Evolutionary conservation across 164 flowering plant species (phyloP).

Genomic region (Vitis rotundifolia): DNA sequence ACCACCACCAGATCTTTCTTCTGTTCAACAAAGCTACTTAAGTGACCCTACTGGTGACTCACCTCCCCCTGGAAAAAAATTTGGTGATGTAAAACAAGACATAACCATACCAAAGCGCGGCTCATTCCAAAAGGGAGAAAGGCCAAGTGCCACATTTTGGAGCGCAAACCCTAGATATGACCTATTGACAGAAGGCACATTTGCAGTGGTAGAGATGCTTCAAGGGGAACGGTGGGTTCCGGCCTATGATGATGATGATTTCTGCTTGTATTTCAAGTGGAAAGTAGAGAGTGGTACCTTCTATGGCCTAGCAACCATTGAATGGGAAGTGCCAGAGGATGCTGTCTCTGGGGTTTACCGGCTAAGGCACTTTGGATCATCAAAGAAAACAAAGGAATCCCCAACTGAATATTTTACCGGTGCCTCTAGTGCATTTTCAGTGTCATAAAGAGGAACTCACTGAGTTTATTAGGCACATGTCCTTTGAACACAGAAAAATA

Average conservation of each 20-base stretch:
- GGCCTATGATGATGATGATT: slow-evolving; percentile 61
- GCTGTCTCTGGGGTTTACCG: slow-evolving; percentile 50
- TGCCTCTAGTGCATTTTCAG: slow-evolving; percentile 55
- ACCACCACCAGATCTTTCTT: slow-evolving; percentile 59
- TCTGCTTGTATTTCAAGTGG: slow-evolving; percentile 51
- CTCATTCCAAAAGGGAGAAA: slow-evolving; percentile 45
- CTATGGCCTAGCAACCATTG: slow-evolving; percentile 44
- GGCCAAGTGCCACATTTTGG: slow-evolving; percentile 49
- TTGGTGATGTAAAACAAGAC: slow-evolving; percentile 58
- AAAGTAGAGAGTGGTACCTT: slow-evolving; percentile 17
- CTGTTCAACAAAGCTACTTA: slow-evolving; percentile 28
- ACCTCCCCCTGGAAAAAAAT: slow-evolving; percentile 38
- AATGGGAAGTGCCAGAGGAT: slow-evolving; percentile 60
- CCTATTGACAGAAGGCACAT: slow-evolving; percentile 71
- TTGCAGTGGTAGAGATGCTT: slow-evolving; percentile 54
- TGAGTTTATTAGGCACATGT: neutral
- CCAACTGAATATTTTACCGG: slow-evolving; percentile 49
- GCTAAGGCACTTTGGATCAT: slow-evolving; percentile 58
- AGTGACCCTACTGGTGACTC: slow-evolving; percentile 37
- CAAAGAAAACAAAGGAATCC: slow-evolving; percentile 26
- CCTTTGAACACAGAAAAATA: neutral
- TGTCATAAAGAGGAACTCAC: slow-evolving; percentile 23
- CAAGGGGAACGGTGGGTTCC: slow-evolving; percentile 42
- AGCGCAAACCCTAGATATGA: slow-evolving; percentile 61
- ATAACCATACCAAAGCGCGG: slow-evolving; percentile 29